These are phyloP conservation scores for Echeveria elegans DNA, from an alignment of 164 flowering plant species.

Conservation along the genomic window DNA sequence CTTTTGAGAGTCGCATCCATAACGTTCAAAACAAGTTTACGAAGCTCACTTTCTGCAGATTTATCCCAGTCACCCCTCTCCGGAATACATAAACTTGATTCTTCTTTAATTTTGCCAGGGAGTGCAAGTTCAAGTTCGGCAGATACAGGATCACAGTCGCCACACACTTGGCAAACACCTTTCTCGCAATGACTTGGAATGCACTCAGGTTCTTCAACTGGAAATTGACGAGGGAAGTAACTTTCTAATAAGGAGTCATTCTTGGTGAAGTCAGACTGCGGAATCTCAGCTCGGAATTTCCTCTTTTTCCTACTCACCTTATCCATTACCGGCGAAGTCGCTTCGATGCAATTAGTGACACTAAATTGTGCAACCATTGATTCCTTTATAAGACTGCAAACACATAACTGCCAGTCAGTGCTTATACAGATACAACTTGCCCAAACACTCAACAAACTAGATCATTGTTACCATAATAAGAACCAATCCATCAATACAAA, in stretches of 20 bases:
- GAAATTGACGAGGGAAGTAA: background rate
- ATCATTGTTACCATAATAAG: background rate
- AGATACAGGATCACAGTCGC: background rate
- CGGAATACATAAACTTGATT: background rate
- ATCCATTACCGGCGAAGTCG: background rate
- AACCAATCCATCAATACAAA: background rate
- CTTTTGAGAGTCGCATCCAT: conserved; percentile 70
- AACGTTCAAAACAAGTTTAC: conserved; percentile 70
- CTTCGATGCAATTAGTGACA: background rate
- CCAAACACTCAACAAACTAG: background rate
- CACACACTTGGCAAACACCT: conserved; percentile 4
- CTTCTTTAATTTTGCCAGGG: background rate
- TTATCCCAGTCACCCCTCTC: conserved; percentile 86
- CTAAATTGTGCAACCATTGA: background rate
- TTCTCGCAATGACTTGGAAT: conserved; percentile 1
- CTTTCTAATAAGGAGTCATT: background rate
- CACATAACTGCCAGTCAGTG: background rate
- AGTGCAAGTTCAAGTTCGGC: background rate
- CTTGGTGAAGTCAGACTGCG: background rate
- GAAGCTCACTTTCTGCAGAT: conserved; percentile 58
- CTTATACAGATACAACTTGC: background rate
- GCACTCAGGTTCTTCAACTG: background rate
- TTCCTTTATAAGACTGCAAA: background rate
- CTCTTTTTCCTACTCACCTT: background rate
- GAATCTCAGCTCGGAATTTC: conserved; percentile 1